Base-by-base conservation (phyloP, 192 early-diverging fungal genomes). In the Podila horticola region DNA sequence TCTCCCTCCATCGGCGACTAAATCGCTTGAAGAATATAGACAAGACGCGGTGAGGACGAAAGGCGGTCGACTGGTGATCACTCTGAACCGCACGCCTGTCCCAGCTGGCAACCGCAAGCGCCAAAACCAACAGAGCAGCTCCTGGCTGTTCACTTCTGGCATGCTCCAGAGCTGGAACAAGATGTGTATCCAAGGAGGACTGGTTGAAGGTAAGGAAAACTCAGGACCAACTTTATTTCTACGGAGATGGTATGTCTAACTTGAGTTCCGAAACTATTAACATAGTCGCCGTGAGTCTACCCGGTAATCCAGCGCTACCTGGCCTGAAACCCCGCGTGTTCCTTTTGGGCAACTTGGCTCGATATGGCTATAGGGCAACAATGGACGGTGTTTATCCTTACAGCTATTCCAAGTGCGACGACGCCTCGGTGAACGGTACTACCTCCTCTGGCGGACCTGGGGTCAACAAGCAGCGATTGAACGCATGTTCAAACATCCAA, bases 131-230 rank as follows among this genome's bases (percentile, higher is more conserved):
- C 4, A 66, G 69, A 11, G 52, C 20, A 52, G 50, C 36, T 65
- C 59, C 1, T 64, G 82, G 51, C 62, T 65, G 24, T 90, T 84
- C 77, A 86, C 87, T 10, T 87, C 85, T 34, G 86, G 85, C 7
- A 90, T 90, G 89, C 74, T 89, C 58, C 89, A 90, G 83, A 86
- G 84, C 58, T 90, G 89, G 89, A 90, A 90, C 79, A 89, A 90
- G 71, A 77, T 86, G 49, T 90, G 89, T 83, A 88, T 90, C 81
- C 86, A 87, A 74, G 89, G 89, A 50, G 89, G 88, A 3, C 79
- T 88, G 26, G 69, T 90, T n/a, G 89, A 90, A 77, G 74, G 74
- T 75, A 67, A 57, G 5, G 33, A 62, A 26, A 45, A 17, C 12
- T 17, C 15, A 4, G 41, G 41, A 45, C 11, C 13, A 15, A 36